A percentile compares a stretch with the other conserved stretches of the same genome.
phyloP scores from a whole-genome alignment of 139 green algal genomes.

The Picochlorum sp. region DNA sequence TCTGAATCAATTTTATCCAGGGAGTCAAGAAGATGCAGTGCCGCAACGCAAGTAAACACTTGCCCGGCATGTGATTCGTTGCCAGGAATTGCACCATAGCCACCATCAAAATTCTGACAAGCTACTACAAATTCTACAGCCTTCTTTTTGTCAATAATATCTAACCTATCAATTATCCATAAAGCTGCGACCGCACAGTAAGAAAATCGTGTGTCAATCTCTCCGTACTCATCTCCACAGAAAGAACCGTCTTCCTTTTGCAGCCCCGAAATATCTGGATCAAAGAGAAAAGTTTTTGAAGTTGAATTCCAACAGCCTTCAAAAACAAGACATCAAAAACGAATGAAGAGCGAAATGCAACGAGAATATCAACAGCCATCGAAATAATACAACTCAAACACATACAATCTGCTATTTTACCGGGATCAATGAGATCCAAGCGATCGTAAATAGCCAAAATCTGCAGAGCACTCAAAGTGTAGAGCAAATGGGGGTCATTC shows the following conservation, averaged over 20 bases:
- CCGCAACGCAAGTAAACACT: conserved; percentile 88
- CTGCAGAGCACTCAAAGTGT: conserved; percentile 92
- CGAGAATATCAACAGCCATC: too few species aligned
- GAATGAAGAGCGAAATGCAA: too few species aligned
- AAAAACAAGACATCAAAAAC: too few species aligned
- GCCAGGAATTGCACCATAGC: conserved; percentile 79
- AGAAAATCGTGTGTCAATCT: conserved; percentile 94
- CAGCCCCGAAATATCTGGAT: conserved; percentile 64
- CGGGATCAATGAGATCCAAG: conserved; percentile 61
- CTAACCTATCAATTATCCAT: conserved; percentile 43
- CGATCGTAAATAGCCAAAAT: conserved; percentile 80
- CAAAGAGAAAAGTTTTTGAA: background rate
- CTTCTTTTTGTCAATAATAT: conserved; percentile 53
- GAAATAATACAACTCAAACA: background rate
- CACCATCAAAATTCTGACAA: conserved; percentile 97
- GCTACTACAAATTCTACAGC: conserved; percentile 63
- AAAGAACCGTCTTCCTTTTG: conserved; percentile 91
- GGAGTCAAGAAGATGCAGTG: conserved; percentile 60
- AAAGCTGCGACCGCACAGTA: conserved; percentile 82
- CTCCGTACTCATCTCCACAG: conserved; percentile 85
- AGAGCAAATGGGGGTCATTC: conserved; percentile 92
- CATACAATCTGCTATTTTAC: conserved; percentile 58
- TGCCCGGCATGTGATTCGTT: conserved; percentile 74
- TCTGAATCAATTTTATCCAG: conserved; percentile 77
- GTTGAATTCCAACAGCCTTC: background rate